phyloP scores from a whole-genome alignment of 2,329 filamentous ascomycete species.

The Biscogniauxia sp. region DNA sequence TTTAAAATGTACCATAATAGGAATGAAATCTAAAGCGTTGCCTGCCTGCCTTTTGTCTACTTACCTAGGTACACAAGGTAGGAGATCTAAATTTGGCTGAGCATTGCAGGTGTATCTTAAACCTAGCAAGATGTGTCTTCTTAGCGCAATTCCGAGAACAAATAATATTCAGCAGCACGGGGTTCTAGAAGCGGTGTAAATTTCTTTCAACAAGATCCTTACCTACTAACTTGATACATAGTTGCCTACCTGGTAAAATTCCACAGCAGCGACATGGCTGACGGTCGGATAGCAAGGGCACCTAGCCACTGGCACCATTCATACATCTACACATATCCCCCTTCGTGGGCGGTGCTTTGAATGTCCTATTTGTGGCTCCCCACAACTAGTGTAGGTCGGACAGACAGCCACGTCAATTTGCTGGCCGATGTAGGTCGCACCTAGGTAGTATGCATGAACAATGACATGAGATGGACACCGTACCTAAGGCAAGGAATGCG shows the following conservation, averaged over 20 bases:
- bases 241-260: background rate
- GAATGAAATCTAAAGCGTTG: too few relatives aligned
- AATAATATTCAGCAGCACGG: background rate
- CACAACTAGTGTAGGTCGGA: background rate
- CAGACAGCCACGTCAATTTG: slow-evolving; percentile 1
- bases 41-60: too few relatives aligned
- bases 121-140: background rate
- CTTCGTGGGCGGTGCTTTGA: background rate
- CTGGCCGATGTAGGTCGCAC: background rate
- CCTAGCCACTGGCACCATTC: background rate
- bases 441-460: background rate
- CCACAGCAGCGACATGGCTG: background rate
- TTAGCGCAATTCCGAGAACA: background rate
- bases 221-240: background rate
- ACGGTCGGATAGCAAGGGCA: background rate
- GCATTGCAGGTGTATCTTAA: background rate
- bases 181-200: background rate
- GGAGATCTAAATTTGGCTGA: background rate
- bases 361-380: background rate
- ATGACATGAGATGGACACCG: background rate
- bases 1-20: too few relatives aligned
- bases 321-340: background rate
- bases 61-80: background rate
- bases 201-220: background rate
- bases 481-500: background rate